Evolutionary conservation across 805 yeast species (phyloP), one percentile per base, ranked within the genome.

Genomic region (Candida takata): DNA sequence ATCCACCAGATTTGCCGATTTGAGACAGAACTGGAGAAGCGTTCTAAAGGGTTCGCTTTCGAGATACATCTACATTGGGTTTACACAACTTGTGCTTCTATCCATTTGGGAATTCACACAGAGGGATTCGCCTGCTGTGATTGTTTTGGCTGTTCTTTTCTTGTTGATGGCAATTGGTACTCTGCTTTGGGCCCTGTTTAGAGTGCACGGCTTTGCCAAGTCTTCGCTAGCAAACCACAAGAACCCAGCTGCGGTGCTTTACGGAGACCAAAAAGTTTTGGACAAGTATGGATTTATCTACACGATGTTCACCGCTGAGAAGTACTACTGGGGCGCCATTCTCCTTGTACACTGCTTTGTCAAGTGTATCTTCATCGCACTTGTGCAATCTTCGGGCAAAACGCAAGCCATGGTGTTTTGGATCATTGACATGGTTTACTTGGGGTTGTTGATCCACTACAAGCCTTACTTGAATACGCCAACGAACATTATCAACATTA

Each of bases 51-150:
- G 96, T 31, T 69, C 92, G 3, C 46, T 88, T 35, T 70, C 84
- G 45, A 73, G 94, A 57, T 82, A 86, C 51, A 70, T 85, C 37
- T 80, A 74, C 49, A 84, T 88, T 54, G 96, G 95, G 0, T 86
- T 84, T 58, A 77, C 94, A 3, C 95, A 87, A 57, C 61, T 88
- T 39, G 67, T 78, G 13, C 74, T 87, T 35, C 69, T 88, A 39
- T 78, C 95, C 9, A 66, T 87, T 36, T 88, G 94, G 92, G 95
- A 88, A 63, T 87, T 86, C 58, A 74, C 81, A 7, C 70, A 70
- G 50, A 63, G 71, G 35, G 96, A 88, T 52, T 86, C 96, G 1
- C 82, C 94, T 1, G 96, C 95, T 1, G 86, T 88, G 21, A 75
- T 88, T 39, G 87, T 85, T 5, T 61, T 85, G 40, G 90, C 95